phyloP scores from a whole-genome alignment of 352 stramenopile genomes.

The Plasmopara muralis region DNA sequence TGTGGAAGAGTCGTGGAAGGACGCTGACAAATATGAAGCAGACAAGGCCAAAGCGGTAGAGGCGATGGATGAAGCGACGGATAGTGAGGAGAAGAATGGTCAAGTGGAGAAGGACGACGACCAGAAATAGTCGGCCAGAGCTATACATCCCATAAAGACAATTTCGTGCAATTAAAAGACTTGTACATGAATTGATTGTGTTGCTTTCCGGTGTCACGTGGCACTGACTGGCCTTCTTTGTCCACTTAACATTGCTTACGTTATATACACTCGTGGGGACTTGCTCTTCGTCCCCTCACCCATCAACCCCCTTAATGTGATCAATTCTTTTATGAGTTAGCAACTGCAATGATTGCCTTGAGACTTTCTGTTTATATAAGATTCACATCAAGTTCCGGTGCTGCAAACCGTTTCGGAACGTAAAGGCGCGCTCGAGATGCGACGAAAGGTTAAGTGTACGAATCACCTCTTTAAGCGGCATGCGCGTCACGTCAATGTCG shows the following conservation, averaged over 20 bases:
- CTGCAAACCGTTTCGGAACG: constrained; percentile 47
- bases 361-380: neutral
- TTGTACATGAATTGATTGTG: constrained; percentile 29
- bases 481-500: constrained; percentile 61
- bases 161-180: constrained; percentile 16
- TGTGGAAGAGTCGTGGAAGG: constrained; percentile 83
- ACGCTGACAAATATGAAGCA: constrained; percentile 75
- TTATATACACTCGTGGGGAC: constrained; percentile 11
- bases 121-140: constrained; percentile 17
- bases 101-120: constrained; percentile 12
- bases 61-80: constrained; percentile 10
- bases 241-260: constrained; percentile 19
- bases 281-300: constrained; percentile 1
- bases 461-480: constrained; percentile 63
- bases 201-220: constrained; percentile 12
- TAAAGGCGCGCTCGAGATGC: constrained; percentile 64
- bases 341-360: constrained; percentile 15
- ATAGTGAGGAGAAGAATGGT: constrained; percentile 10
- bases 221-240: constrained; percentile 12
- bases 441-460: constrained; percentile 65
- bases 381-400: constrained; percentile 32
- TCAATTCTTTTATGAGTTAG: constrained; percentile 23
- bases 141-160: constrained; percentile 15
- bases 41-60: constrained; percentile 39
- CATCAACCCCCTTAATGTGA: constrained; percentile 6